Evolutionary conservation across 1,284 basidiomycete genomes (phyloP).

Genomic region (Singerocomus rubriflavus): DNA sequence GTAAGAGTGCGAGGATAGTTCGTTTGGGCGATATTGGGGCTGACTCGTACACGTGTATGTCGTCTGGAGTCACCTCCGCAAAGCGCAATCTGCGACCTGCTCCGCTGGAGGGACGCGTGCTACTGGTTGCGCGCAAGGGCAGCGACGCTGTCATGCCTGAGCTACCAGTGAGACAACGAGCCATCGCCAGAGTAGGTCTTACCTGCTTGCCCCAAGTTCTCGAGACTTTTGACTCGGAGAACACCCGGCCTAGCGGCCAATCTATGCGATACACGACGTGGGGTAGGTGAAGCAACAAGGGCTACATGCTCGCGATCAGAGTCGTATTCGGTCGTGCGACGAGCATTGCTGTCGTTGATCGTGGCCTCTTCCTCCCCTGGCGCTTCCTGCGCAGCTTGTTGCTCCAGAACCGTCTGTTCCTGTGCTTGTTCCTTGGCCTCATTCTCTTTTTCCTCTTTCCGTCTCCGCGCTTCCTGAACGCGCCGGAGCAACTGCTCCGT

Average conservation of each 20-base stretch:
- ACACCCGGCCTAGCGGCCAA: slow-evolving; percentile 27
- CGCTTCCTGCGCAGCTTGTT: neutral
- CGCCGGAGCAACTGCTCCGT: slow-evolving; percentile 47
- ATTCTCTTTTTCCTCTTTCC: slow-evolving; percentile 15
- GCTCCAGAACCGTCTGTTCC: neutral
- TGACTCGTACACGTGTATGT: slow-evolving; percentile 76
- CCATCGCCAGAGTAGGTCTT: neutral
- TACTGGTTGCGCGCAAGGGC: slow-evolving; percentile 23
- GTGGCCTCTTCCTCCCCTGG: neutral
- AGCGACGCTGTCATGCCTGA: slow-evolving; percentile 18
- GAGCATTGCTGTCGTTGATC: neutral
- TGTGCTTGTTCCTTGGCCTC: neutral
- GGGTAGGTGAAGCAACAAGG: slow-evolving; percentile 14
- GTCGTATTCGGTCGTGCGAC: neutral
- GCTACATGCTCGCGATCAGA: neutral
- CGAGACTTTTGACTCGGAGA: slow-evolving; percentile 33
- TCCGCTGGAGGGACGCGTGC: slow-evolving; percentile 42
- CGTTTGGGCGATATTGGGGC: slow-evolving; percentile 69
- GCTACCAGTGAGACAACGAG: slow-evolving; percentile 4
- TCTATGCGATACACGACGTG: slow-evolving; percentile 8
- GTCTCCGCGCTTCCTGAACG: slow-evolving; percentile 39
- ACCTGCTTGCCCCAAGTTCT: slow-evolving; percentile 25
- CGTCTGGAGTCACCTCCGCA: slow-evolving; percentile 47
- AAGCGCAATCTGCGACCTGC: slow-evolving; percentile 49
- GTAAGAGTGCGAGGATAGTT: slow-evolving; percentile 45